Evolutionary conservation across 306 rosid genomes (phyloP).

Genomic region (Begonia loranthoides): DNA sequence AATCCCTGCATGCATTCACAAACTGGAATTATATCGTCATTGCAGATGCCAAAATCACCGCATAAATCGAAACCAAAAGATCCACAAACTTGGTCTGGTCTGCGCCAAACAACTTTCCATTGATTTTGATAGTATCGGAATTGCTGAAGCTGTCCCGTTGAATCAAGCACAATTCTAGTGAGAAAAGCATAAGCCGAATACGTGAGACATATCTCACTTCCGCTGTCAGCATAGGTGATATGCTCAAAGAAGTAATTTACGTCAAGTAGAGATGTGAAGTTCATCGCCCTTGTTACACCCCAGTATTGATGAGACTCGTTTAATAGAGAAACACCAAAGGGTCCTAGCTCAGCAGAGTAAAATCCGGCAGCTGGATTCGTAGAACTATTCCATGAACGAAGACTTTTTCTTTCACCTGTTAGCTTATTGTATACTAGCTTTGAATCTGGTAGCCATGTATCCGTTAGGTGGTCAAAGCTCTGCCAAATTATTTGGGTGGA

Average conservation of each 20-base stretch:
- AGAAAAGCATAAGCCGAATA: neutral
- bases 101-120: conserved; percentile 2
- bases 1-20: conserved; percentile 18
- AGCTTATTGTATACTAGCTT: conserved; percentile 15
- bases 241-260: neutral
- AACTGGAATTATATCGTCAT: neutral
- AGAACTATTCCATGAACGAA: conserved; percentile 15
- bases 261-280: neutral
- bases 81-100: conserved; percentile 5
- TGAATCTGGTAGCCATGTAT: conserved; percentile 26
- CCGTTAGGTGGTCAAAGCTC: conserved; percentile 33
- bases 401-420: neutral
- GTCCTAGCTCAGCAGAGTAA: conserved; percentile 9
- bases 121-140: conserved; percentile 1
- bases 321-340: conserved; percentile 4
- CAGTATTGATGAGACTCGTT: conserved; percentile 9
- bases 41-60: conserved; percentile 15
- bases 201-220: conserved; percentile 9
- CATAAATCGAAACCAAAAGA: conserved; percentile 8
- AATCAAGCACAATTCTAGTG: conserved; percentile 11
- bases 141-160: conserved; percentile 17
- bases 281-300: neutral
- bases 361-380: conserved; percentile 18
- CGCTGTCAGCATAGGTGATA: conserved; percentile 4
- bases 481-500: conserved; percentile 16